Percentiles rank a stretch among this genome's conserved stretches.
phyloP scores from a whole-genome alignment of 768 basidiomycete species.

The Suillus subalutaceus region DNA sequence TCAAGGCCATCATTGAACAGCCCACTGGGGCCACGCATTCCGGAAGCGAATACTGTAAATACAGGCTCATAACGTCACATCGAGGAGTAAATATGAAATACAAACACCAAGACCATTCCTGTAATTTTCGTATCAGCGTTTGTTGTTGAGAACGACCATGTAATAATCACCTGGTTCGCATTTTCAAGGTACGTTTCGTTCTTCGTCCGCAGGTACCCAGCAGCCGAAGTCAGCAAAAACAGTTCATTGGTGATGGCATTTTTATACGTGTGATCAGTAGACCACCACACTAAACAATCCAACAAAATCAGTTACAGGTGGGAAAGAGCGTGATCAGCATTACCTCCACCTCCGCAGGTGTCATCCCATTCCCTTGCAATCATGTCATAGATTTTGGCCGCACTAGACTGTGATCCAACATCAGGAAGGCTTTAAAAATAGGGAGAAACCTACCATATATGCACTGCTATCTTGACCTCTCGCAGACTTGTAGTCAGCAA shows the following conservation, averaged over 20 bases:
- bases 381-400: constrained; percentile 51
- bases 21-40: constrained; percentile 31
- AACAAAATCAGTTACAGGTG: background rate
- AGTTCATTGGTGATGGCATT: constrained; percentile 65
- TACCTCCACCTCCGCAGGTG: constrained; percentile 55
- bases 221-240: constrained; percentile 53
- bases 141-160: background rate
- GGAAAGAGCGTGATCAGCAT: background rate
- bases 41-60: constrained; percentile 27
- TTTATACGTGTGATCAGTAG: constrained; percentile 55
- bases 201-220: constrained; percentile 42
- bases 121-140: background rate
- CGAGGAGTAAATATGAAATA: constrained; percentile 4
- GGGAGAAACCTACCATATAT: constrained; percentile 25
- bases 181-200: constrained; percentile 49
- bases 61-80: background rate
- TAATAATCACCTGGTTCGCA: constrained; percentile 43
- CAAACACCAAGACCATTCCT: constrained; percentile 35
- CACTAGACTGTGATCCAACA: constrained; percentile 42
- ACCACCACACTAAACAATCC: constrained; percentile 54
- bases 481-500: constrained; percentile 51
- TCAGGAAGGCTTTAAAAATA: constrained; percentile 28
- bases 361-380: constrained; percentile 54
- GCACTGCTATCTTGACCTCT: constrained; percentile 33
- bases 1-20: constrained; percentile 35